phyloP scores from a whole-genome alignment of 805 yeast species.

The Candida mattraensis region DNA sequence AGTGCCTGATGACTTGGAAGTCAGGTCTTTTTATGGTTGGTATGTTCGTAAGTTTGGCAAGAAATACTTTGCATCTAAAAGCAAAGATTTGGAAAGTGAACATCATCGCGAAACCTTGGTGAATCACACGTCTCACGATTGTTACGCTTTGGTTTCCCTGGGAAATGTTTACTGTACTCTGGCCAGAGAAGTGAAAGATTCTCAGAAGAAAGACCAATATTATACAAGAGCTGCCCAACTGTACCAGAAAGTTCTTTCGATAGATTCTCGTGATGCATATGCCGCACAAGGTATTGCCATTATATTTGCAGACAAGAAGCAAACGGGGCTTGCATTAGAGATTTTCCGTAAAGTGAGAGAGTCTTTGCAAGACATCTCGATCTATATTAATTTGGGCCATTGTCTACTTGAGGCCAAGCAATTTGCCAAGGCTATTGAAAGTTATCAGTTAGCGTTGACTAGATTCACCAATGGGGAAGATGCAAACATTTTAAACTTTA shows the following conservation, averaged over 20 bases:
- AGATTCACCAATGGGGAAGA: constrained; percentile 65
- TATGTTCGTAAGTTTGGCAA: constrained; percentile 62
- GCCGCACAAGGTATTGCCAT: constrained; percentile 99
- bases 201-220: constrained; percentile 63
- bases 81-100: constrained; percentile 62
- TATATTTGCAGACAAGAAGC: constrained; percentile 81
- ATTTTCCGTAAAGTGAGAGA: constrained; percentile 88
- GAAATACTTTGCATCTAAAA: constrained; percentile 46
- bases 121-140: constrained; percentile 81
- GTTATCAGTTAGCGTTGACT: constrained; percentile 76
- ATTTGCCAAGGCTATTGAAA: constrained; percentile 82
- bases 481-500: constrained; percentile 62
- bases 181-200: constrained; percentile 74
- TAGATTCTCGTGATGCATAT: constrained; percentile 83
- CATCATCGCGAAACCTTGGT: constrained; percentile 86
- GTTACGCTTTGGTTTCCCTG: constrained; percentile 83
- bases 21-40: constrained; percentile 93
- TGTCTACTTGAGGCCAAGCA: constrained; percentile 81
- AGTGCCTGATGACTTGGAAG: constrained; percentile 67
- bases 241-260: constrained; percentile 80
- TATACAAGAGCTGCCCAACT: constrained; percentile 90
- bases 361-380: constrained; percentile 79
- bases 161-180: constrained; percentile 83
- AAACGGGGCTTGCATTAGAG: constrained; percentile 74
- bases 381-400: constrained; percentile 85